Evolutionary conservation across 768 basidiomycete species (phyloP).

Genomic region (Amanita molliuscula): DNA sequence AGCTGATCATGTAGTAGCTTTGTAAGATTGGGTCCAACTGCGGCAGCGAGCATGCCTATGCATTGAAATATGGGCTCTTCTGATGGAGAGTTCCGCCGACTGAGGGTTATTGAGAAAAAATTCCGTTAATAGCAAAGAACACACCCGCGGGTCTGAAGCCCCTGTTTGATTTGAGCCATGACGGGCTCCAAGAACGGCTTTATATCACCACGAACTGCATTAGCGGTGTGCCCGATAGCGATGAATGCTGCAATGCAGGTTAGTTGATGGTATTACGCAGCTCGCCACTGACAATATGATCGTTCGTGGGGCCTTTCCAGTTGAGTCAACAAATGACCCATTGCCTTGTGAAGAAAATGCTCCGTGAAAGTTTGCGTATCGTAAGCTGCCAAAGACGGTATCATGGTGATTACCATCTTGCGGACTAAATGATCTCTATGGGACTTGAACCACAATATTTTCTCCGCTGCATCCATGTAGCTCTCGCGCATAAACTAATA

Average conservation of each 20-base stretch:
- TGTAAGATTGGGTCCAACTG: constrained; percentile 93
- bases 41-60: constrained; percentile 89
- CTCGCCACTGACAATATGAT: constrained; percentile 57
- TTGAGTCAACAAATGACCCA: constrained; percentile 84
- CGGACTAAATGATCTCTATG: constrained; percentile 83
- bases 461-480: constrained; percentile 81
- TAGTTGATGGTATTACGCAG: not conserved
- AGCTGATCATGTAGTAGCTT: constrained; percentile 94
- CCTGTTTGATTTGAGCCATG: constrained; percentile 80
- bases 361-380: constrained; percentile 89
- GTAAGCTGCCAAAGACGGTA: constrained; percentile 90
- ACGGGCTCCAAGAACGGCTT: constrained; percentile 90
- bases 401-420: constrained; percentile 91
- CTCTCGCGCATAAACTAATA: constrained; percentile 78
- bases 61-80: constrained; percentile 98
- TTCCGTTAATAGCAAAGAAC: constrained; percentile 3
- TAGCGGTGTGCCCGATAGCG: constrained; percentile 92
- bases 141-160: constrained; percentile 82
- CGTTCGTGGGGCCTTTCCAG: constrained; percentile 85
- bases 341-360: constrained; percentile 86
- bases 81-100: constrained; percentile 82
- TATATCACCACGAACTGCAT: constrained; percentile 89
- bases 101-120: constrained; percentile 13
- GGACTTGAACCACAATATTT: constrained; percentile 79
- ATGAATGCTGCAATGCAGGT: constrained; percentile 61